Evolutionary conservation across 2,329 filamentous ascomycete genomes (phyloP), one percentile per base, ranked within the genome.

Genomic region (Fonsecaea erecta): DNA sequence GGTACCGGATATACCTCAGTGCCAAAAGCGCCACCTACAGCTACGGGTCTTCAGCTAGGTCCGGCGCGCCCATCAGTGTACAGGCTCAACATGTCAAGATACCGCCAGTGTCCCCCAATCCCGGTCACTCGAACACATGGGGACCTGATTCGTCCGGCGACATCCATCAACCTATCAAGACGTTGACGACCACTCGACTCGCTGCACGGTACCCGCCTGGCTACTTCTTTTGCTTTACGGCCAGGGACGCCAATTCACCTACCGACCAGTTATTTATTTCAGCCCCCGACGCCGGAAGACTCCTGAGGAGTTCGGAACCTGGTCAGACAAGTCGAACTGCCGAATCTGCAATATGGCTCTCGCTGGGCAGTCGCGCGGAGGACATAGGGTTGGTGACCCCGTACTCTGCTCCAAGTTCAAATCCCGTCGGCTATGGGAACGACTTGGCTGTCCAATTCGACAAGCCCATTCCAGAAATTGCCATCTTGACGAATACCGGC

Each of bases 361-460:
- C 89, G 2, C 82, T 99, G 21, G 87, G 88, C 28, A 87, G 91
- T 72, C 85, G 84, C 35, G 88, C 90, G 6, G 89, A 96, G 74
- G 92, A 91, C 70, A 86, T 97, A 63, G 92, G 93, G 1, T 79
- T 93, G 12, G 86, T 92, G 30, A 91, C 90, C 0, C 84, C 85
- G 55, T 86, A 90, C 0, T 94, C 93, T 71, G 84, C 87, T 16
- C 90, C 90, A 9, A 84, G 88, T 0, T 80, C 79, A 11, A 85
- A 86, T 28, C 90, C 91, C 0, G 75, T 87, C 24, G 94, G 93
- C 0, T 98, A 97, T 73, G 93, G 94, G 11, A 99, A 99, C 72
- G 95, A 99, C 78, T 82, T 98, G 62, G 92, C 95, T 1, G 90
- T 96, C n/a, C 96, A 99, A 72, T 99, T 95, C 72, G 95, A 99